Evolutionary conservation across 1,284 basidiomycete species (phyloP).

Genomic region (Thelephora terrestris): DNA sequence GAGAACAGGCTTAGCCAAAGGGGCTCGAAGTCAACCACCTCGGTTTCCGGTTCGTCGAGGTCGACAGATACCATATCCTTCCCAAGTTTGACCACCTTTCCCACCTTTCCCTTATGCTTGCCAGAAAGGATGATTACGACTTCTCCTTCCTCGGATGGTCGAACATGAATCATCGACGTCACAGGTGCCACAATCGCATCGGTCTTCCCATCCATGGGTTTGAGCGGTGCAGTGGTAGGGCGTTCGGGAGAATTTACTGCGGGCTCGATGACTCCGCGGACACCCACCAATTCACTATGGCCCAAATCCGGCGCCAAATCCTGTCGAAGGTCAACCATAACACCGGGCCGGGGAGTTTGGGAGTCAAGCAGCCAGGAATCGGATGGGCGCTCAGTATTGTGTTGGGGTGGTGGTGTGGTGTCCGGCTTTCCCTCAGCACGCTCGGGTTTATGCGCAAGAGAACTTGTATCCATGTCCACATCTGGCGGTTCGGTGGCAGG

Average conservation of each 20-base stretch:
- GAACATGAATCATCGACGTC: not conserved
- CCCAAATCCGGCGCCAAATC: not conserved
- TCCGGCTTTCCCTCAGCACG: too few species aligned
- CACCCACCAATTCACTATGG: not conserved
- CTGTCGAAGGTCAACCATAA: not conserved
- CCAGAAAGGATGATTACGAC: not conserved
- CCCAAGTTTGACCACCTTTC: constrained; percentile 6
- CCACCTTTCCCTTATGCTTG: not conserved
- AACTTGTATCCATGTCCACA: too few species aligned
- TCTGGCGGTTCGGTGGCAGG: not conserved
- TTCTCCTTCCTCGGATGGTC: not conserved
- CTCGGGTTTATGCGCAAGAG: too few species aligned
- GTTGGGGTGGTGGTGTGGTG: not conserved
- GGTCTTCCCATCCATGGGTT: not conserved
- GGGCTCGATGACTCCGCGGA: not conserved
- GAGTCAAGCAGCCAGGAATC: not conserved
- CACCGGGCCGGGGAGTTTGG: not conserved
- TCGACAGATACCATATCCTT: constrained; percentile 18
- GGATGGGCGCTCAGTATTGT: not conserved
- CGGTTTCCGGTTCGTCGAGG: constrained; percentile 9
- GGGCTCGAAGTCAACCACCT: too few species aligned
- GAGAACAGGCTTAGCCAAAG: too few species aligned
- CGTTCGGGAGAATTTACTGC: not conserved
- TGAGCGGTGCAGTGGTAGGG: not conserved
- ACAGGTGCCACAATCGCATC: not conserved